Conservation (phyloP, 805 yeast species). For the Candida manassasensis region DNA sequence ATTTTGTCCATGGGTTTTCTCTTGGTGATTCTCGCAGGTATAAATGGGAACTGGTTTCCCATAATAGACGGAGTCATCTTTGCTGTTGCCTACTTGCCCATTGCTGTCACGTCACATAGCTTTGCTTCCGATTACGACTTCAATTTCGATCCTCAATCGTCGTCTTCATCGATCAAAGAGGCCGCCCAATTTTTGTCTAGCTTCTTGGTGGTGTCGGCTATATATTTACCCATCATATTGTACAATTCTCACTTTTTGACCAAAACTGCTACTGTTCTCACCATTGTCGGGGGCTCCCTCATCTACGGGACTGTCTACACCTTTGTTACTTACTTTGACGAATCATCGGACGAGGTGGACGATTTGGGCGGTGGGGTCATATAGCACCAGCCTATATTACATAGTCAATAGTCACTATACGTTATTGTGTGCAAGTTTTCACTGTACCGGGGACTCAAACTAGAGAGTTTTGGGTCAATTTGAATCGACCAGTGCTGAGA, state of each 20-base stretch:
- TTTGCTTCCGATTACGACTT: constrained; percentile 36
- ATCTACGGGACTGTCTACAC: constrained; percentile 80
- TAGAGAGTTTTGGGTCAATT: too few relatives aligned
- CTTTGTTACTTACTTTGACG: constrained; percentile 73
- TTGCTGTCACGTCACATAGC: constrained; percentile 24
- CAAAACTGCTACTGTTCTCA: constrained; percentile 67
- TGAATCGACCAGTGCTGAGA: too few relatives aligned
- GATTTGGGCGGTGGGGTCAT: constrained; percentile 22
- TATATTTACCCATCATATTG: constrained; percentile 66
- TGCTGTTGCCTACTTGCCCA: constrained; percentile 38
- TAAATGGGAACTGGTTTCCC: constrained; percentile 90
- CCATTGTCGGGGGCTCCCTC: constrained; percentile 77
- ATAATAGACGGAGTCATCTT: constrained; percentile 53
- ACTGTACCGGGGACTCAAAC: too few relatives aligned
- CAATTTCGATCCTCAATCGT: constrained; percentile 34
- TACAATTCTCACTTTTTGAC: constrained; percentile 72
- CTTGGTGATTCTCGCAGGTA: constrained; percentile 78
- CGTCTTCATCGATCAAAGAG: constrained; percentile 52
- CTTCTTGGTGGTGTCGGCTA: constrained; percentile 67
- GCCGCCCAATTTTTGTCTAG: constrained; percentile 78
- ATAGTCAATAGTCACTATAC: too few relatives aligned
- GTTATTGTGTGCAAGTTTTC: too few relatives aligned
- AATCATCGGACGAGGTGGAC: constrained; percentile 23
- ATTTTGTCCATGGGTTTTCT: constrained; percentile 87
- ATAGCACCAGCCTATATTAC: constrained; percentile 9